Evolutionary conservation across 23 red algal species (phyloP), one percentile per base, ranked within the genome.

Genomic region (Gracilaria caudata): DNA sequence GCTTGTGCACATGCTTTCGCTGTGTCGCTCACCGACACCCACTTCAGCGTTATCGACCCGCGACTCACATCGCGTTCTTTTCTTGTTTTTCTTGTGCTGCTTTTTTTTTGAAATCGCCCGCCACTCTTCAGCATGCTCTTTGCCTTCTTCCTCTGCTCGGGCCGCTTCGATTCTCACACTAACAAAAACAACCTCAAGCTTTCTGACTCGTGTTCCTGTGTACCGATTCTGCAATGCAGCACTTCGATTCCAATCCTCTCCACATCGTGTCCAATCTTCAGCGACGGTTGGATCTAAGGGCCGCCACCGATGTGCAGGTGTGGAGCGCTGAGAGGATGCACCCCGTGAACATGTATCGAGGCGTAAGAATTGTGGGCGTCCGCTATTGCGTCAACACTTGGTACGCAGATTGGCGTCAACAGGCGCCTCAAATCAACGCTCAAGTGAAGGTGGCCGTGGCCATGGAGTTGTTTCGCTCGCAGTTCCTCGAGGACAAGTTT

Each of bases 401-500:
- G 85, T 36, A 89, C 21, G 36, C 35, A 5, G 29, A 60, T 4
- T 89, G 85, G 85, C 60, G 10, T 11, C 3, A 14, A 10, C 77
- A 58, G 1, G 4, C 19, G 0, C 77, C 77, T 13, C 30, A 54
- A 28, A 70, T 89, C 38, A 54, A 29, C 30, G 1, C 29, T 11
- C 12, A 78, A 5, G 26, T 53, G 1, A 12, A 73, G 29, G 44
- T 68, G 4, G 14, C 25, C 9, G 56, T 89, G 21, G 74, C 85
- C 51, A 54, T 78, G 23, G 39, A 49, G 45, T 73, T 89, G 26
- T 73, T 89, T 35, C 85, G 75, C 29, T 60, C 64, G 19, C 28
- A 32, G 37, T 77, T 33, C 45, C 72, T 89, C 33, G 85, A 89
- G 51, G 85, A 89, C 35, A 61, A 79, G 43, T 72, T 89, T 24